phyloP scores from a whole-genome alignment of 1,284 basidiomycete genomes.

The Cutaneotrichosporon sp. region DNA sequence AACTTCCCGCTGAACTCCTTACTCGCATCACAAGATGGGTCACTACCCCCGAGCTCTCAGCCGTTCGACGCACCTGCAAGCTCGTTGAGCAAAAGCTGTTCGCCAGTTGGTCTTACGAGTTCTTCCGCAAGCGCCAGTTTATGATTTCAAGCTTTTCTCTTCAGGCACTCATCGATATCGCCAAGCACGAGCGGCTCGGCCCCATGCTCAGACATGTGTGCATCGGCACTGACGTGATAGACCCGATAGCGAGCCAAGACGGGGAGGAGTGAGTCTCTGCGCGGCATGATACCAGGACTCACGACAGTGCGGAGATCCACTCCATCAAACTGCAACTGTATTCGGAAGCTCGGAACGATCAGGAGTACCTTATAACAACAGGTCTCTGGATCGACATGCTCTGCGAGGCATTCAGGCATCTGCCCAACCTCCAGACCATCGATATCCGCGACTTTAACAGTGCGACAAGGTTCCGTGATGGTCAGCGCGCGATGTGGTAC shows the following conservation, averaged over 20 bases:
- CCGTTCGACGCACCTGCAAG: conserved; percentile 12
- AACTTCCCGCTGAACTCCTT: conserved; percentile 14
- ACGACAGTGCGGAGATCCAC: no score
- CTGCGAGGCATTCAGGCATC: background rate
- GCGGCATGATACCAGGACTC: no score
- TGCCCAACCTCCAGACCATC: conserved; percentile 39
- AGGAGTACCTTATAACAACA: conserved; percentile 1
- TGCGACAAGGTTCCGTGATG: conserved; percentile 11
- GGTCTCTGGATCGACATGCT: conserved; percentile 2
- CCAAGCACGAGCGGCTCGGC: background rate
- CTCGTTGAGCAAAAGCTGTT: conserved; percentile 9
- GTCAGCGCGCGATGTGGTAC: background rate
- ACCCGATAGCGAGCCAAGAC: no score
- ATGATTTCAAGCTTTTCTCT: conserved; percentile 12
- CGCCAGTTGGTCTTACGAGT: conserved; percentile 7
- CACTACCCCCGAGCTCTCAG: conserved; percentile 4
- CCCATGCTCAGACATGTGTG: conserved; percentile 8
- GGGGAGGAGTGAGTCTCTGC: no score
- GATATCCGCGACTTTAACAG: conserved; percentile 52
- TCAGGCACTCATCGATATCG: conserved; percentile 10
- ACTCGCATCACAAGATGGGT: conserved; percentile 9
- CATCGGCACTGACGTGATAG: conserved; percentile 10
- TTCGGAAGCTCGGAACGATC: conserved; percentile 6
- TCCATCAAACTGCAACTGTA: no score
- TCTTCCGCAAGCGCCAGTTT: conserved; percentile 25